Evolutionary conservation across 352 stramenopile species (phyloP), one percentile per base, ranked within the genome.

Genomic region (Thraustochytrium striatum): DNA sequence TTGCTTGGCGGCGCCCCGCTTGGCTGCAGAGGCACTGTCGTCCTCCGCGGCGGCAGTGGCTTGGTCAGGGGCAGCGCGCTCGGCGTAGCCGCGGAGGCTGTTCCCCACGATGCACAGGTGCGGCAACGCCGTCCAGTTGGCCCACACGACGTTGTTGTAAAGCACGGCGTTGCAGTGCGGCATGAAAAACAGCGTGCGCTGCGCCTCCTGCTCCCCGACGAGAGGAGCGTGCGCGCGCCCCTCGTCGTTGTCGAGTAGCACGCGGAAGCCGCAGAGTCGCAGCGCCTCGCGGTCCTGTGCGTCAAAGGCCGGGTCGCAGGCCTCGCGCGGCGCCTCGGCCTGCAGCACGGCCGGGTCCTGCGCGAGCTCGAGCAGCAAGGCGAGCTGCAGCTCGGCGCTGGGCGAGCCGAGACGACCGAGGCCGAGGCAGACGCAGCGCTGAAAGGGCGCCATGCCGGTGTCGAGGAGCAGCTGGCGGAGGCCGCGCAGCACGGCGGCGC

Each of bases 121-220:
- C 7, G 72, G 47, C n/a, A 65, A n/a, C 3, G 88, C 79, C 8
- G 82, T 82, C 88, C 89, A 94, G 78, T 95, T 95, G 69, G 87
- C 87, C 57, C 87, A 86, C 13, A 96, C 80, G 21, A 95, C 86
- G 81, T 96, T 96, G 82, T 93, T 83, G 83, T 96, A 96, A 21
- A 96, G 85, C 59, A 81, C 82, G 55, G 89, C 87, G 28, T 88
- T 88, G 69, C 91, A 96, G 78, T 96, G 91, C 13, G 91, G 91
- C 91, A 96, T 95, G 85, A 93, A 95, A 69, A 95, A 96, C 13
- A 95, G 85, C 2, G 90, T 95, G 52, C 88, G 87, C 39, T 85
- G 72, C 0, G 87, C 88, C 44, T 88, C 84, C 79, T 92, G 87
- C 70, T 94, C 33, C 8, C 58, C 33, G 59, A 16, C 38, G 59